Percentiles rank a stretch among this genome's conserved stretches.
phyloP scores from a whole-genome alignment of 345 rosid species.

The Eucalyptus coolabah region DNA sequence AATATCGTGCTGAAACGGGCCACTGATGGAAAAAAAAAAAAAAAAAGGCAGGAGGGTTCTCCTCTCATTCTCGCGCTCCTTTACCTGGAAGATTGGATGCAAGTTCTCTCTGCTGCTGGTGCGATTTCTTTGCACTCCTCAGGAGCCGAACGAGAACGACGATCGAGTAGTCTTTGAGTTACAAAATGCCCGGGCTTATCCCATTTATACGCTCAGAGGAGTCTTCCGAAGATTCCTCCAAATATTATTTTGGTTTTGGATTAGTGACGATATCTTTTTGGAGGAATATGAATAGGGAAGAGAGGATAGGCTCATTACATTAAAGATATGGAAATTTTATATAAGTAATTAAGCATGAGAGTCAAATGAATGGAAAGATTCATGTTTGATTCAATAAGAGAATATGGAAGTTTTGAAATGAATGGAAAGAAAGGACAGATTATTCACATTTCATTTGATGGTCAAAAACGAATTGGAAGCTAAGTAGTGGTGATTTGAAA shows the following conservation, averaged over 20 bases:
- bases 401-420: too few species aligned
- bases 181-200: background rate
- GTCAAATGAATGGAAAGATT: too few species aligned
- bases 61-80: background rate
- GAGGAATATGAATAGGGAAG: too few species aligned
- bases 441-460: too few species aligned
- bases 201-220: background rate
- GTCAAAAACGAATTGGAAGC: too few species aligned
- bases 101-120: background rate
- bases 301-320: too few species aligned
- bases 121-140: background rate
- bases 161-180: background rate
- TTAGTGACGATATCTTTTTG: too few species aligned
- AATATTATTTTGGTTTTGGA: too few species aligned
- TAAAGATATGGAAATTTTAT: fast-evolving
- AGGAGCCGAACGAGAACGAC: background rate
- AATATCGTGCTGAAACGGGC: background rate
- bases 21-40: background rate
- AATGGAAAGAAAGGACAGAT: too few species aligned
- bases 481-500: fast-evolving
- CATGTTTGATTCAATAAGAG: too few species aligned
- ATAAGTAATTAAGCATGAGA: too few species aligned
- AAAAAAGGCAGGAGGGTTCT: background rate
- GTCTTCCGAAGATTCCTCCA: too few species aligned
- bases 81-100: background rate